Evolutionary conservation across 2,329 filamentous ascomycete species (phyloP).

Genomic region (Venturia asperata): DNA sequence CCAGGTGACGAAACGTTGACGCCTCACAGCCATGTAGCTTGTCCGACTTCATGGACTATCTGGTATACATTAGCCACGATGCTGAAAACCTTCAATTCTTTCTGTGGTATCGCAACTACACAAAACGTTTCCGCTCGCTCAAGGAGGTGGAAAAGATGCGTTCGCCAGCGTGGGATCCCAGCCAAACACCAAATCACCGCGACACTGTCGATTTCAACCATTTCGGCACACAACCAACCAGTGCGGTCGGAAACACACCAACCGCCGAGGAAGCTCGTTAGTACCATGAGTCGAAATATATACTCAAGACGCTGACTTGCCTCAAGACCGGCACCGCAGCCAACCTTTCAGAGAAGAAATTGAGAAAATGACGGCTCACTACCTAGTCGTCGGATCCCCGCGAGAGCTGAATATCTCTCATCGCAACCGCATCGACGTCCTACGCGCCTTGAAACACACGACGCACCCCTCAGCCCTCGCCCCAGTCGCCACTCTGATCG

Average conservation of each 20-base stretch:
- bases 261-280: not conserved
- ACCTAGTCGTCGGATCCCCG: not conserved
- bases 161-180: slow-evolving; percentile 21
- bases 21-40: not conserved
- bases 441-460: not conserved
- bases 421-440: not conserved
- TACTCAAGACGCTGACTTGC: no score
- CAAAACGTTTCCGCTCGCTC: slow-evolving; percentile 21
- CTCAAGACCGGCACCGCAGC: no score
- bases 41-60: slow-evolving; percentile 13
- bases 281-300: no score
- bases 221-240: not conserved
- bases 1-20: no score
- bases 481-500: not conserved
- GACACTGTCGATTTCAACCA: not conserved
- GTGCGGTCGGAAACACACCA: not conserved
- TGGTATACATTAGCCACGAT: slow-evolving; percentile 8
- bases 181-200: not conserved
- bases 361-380: no score
- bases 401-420: not conserved
- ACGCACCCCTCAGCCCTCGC: not conserved
- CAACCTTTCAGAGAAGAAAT: no score
- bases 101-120: slow-evolving; percentile 21
- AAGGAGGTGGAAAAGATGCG: slow-evolving; percentile 29
- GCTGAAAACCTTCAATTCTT: slow-evolving; percentile 23